A percentile compares a stretch with the other conserved stretches of the same genome.
Conservation (phyloP, 1,284 basidiomycete species). For the Rhodofomes roseus region DNA sequence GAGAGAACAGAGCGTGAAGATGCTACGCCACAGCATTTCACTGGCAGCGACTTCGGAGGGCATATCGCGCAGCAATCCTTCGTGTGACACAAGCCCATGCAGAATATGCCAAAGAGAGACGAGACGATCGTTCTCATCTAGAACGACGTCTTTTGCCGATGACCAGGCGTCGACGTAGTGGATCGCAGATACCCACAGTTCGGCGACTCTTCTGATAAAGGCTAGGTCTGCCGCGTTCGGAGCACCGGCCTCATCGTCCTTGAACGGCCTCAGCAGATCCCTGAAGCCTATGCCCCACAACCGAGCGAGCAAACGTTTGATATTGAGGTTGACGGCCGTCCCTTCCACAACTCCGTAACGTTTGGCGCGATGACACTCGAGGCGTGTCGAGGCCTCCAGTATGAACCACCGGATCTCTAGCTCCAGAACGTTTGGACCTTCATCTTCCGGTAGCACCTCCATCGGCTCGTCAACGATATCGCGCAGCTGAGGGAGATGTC, state of each 20-base stretch:
- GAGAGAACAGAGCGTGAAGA: slow-evolving; percentile 70
- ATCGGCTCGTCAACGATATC: slow-evolving; percentile 17
- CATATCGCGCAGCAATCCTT: slow-evolving; percentile 17
- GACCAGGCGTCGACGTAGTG: slow-evolving; percentile 33
- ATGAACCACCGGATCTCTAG: slow-evolving; percentile 53
- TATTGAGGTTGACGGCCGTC: slow-evolving; percentile 20
- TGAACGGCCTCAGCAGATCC: slow-evolving; percentile 40
- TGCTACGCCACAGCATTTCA: slow-evolving; percentile 70
- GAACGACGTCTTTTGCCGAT: slow-evolving; percentile 13
- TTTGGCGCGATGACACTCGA: slow-evolving; percentile 22
- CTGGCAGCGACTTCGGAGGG: slow-evolving; percentile 47
- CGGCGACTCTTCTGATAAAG: slow-evolving; percentile 32
- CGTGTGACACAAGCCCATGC: slow-evolving; percentile 31
- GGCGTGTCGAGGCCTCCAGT: slow-evolving; percentile 52
- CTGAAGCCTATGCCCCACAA: slow-evolving; percentile 56
- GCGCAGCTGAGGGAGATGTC: slow-evolving; percentile 38
- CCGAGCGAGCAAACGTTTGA: slow-evolving; percentile 38
- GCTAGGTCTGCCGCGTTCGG: slow-evolving; percentile 27
- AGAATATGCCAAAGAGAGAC: slow-evolving; percentile 48
- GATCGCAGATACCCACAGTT: slow-evolving; percentile 77
- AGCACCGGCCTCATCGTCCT: slow-evolving; percentile 34
- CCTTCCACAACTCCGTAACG: slow-evolving; percentile 20
- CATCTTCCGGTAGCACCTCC: slow-evolving; percentile 20
- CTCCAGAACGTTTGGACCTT: slow-evolving; percentile 37
- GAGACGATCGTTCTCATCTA: slow-evolving; percentile 4